Base-by-base conservation (phyloP, 1,284 basidiomycete genomes). In the Sporisorium reilianum region DNA sequence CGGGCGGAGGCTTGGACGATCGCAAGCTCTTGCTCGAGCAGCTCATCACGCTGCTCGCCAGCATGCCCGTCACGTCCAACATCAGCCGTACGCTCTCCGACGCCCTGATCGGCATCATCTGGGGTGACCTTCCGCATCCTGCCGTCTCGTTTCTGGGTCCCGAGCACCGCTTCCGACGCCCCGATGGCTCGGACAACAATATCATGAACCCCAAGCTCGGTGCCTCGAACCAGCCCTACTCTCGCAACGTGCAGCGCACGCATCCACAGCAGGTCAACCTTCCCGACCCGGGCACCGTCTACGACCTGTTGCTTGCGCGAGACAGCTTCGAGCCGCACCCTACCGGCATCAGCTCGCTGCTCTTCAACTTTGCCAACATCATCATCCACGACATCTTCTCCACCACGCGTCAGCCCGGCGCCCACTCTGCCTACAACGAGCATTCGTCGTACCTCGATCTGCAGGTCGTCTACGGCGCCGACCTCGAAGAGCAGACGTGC, bases 401-500 rank as follows among this genome's bases (percentile, higher is more conserved):
- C 34, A 80, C 78, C 23, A 70, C 62, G 28, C 71, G 72, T 23
- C 44, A 62, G 42, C 62, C 55, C 10, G 51, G 30, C 11, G 54
- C 49, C 0, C 58, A 70, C 22, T 71, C 73, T 2, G 55, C 66
- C 44, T 88, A 89, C 78, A 94, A 94, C 80, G 85, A 89, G 58
- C 86, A 90, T 2, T 90, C 89, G 73, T 91, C 90, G 69, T 94
- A 94, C 82, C 87, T 94, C 28, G 92, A 94, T 78, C 85, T 94
- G 30, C 90, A 90, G 76, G 88, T 91, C 9, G 85, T 94, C 5
- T 94, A 94, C 71, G 69, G 74, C 26, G 62, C 65, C 45, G 64
- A 68, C 34, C 28, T 55, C 8, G 59, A 63, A n/a, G 67, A 69
- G 51, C 64, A 64, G 63, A 7, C 36, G 12, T 23, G 45, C 4